These are phyloP conservation scores for Zygosaccharomyces pseudorouxii DNA, from an alignment of 805 yeast species.

Conservation along the genomic window DNA sequence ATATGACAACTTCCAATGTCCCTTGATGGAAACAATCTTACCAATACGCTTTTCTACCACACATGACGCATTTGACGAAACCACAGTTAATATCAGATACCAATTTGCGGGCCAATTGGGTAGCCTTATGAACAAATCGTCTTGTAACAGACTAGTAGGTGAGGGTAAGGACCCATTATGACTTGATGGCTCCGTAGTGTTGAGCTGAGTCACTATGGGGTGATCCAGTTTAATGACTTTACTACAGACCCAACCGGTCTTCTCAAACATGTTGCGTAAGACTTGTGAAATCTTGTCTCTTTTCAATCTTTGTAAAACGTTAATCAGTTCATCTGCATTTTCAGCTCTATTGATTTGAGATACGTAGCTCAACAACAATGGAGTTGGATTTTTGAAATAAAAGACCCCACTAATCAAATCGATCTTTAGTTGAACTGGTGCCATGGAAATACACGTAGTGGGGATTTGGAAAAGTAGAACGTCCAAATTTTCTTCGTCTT, in stretches of 20 bases:
- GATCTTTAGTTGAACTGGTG: constrained; percentile 33
- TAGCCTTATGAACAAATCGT: constrained; percentile 31
- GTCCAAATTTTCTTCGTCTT: constrained; percentile 31
- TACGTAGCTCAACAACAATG: constrained; percentile 26
- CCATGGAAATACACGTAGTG: constrained; percentile 31
- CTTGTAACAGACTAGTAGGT: constrained; percentile 19
- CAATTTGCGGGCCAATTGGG: constrained; percentile 37
- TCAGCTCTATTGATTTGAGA: constrained; percentile 29
- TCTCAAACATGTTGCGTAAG: constrained; percentile 34
- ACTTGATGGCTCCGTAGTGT: constrained; percentile 1
- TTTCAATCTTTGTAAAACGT: constrained; percentile 29
- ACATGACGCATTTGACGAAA: constrained; percentile 32
- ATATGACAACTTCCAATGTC: constrained; percentile 33
- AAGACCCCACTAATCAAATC: constrained; percentile 33
- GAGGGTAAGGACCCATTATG: background rate
- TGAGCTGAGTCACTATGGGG: constrained; percentile 22
- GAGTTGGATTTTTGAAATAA: constrained; percentile 33
- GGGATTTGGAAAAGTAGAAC: constrained; percentile 33
- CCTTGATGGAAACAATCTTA: constrained; percentile 30
- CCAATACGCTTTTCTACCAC: constrained; percentile 34
- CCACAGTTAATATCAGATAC: constrained; percentile 34
- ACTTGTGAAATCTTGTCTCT: constrained; percentile 31
- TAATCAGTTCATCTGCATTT: constrained; percentile 24
- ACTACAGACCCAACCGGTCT: constrained; percentile 35
- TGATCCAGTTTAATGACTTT: constrained; percentile 24